Conservation (phyloP, 2,329 filamentous ascomycete genomes). For the Fusarium sambucinum region DNA sequence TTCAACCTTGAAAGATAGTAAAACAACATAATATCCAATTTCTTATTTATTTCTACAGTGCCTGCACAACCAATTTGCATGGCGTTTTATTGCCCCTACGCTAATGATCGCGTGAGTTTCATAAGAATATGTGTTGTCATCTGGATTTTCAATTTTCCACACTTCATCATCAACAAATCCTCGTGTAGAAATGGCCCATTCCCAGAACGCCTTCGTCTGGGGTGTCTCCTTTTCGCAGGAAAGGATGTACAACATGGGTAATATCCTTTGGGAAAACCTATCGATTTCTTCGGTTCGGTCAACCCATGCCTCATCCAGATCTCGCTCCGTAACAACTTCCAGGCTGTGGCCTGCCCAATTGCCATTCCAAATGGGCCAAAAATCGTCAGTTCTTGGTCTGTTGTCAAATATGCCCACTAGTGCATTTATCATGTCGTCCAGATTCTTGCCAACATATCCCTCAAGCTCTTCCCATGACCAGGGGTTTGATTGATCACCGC, state of each 20-base stretch:
- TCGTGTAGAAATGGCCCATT: no score
- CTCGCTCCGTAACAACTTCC: slow-evolving; percentile 5
- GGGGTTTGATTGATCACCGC: neutral
- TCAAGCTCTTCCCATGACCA: slow-evolving; percentile 16
- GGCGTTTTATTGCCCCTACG: no score
- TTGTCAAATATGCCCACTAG: no score
- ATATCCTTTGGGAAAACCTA: neutral
- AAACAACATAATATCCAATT: no score
- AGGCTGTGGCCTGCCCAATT: slow-evolving; percentile 20
- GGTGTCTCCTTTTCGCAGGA: neutral
- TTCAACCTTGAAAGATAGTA: no score
- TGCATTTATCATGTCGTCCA: neutral
- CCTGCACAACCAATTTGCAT: no score
- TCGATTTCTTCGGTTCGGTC: slow-evolving; percentile 9
- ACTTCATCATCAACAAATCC: no score
- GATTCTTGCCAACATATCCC: neutral
- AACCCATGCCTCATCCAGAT: neutral
- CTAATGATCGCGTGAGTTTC: no score
- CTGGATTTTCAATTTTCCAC: no score
- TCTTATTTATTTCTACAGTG: no score
- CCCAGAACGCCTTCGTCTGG: no score
- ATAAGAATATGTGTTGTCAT: no score
- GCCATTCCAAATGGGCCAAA: slow-evolving; percentile 11
- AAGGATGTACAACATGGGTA: slow-evolving; percentile 5
- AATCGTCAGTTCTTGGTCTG: neutral